Conservation (phyloP, 2,329 filamentous ascomycete genomes). For the Scorias spongiosa region DNA sequence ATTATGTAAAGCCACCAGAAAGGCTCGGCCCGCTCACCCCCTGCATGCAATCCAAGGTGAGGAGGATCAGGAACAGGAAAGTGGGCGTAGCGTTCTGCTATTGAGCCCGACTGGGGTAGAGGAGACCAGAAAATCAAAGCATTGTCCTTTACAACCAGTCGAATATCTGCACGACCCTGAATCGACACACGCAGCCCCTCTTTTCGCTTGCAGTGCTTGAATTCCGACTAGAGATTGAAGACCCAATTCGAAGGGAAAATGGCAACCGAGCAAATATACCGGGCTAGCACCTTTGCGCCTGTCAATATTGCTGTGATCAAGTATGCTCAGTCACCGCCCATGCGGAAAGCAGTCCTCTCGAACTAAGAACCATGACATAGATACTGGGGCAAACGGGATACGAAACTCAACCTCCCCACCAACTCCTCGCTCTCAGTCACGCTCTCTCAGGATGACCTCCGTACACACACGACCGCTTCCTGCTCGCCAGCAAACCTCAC, state of each 20-base stretch:
- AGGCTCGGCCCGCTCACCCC: background rate
- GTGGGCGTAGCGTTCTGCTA: background rate
- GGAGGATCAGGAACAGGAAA: background rate
- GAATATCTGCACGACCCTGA: background rate
- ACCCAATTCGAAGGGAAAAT: background rate
- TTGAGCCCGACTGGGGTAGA: background rate
- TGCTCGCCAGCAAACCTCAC: constrained; percentile 58
- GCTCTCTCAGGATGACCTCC: constrained; percentile 82
- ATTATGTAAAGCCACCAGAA: background rate
- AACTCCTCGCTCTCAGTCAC: constrained; percentile 97
- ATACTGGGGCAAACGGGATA: constrained; percentile 96
- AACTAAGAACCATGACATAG: constrained; percentile 20
- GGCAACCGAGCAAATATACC: constrained; percentile 43
- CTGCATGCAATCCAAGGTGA: background rate
- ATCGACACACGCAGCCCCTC: no score
- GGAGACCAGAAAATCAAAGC: background rate
- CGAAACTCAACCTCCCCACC: constrained; percentile 71
- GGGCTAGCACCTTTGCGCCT: constrained; percentile 87
- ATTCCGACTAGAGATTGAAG: background rate
- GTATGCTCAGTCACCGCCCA: constrained; percentile 31
- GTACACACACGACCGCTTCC: constrained; percentile 89
- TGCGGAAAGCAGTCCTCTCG: constrained; percentile 5
- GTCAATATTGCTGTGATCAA: constrained; percentile 99
- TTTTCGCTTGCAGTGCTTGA: background rate
- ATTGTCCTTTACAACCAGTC: background rate